Base-by-base conservation (phyloP, 345 rosid genomes). In the Hypericum androsaemum region DNA sequence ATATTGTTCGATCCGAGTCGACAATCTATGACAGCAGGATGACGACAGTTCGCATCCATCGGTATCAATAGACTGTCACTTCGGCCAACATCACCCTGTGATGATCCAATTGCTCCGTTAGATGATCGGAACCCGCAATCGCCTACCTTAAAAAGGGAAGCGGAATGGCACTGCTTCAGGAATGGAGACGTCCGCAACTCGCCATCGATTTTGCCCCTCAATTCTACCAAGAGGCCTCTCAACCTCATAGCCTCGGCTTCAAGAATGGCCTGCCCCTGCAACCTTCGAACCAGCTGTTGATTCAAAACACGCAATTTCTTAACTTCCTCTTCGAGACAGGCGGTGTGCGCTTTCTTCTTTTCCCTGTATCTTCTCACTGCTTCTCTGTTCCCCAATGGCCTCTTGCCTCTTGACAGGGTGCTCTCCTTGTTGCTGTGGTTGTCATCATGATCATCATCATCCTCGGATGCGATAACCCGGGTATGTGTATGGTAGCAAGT, bases 281-380 rank as follows among this genome's bases (percentile, higher is more conserved):
- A 51, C 65, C 67, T 78, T 67, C 64, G 73, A 39, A 52, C 51
- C 37, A 87, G 64, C 43, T 80, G 73, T 41, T 76, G 80, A 58
- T 87, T 81, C 61, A 48, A 5, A 38, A 44, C 1, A 1, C 63
- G 69, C 58, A 88, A 37, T 61, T 80, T 78, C 70, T 63, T 72
- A 39, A 80, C 84, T 70, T 88, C 84, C 59, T 84, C 88, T 69
- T 88, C 94, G 38, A 88, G 74, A 58, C 73, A 76, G 10, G 85
- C 80, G 0, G 80, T 68, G 9, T 74, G 82, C 2, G 89, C 96
- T 69, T 84, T 87, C 80, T 78, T 87, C 61, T 81, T 84, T 69
- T 87, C 86, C 51, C 94, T 74, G 37, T 88, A 88, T 65, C 82
- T 88, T 16, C 82, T 62, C 49, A 84, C 96, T 10, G 96, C 89